phyloP scores from a whole-genome alignment of 306 rosid genomes.

The Trifolium pratense region DNA sequence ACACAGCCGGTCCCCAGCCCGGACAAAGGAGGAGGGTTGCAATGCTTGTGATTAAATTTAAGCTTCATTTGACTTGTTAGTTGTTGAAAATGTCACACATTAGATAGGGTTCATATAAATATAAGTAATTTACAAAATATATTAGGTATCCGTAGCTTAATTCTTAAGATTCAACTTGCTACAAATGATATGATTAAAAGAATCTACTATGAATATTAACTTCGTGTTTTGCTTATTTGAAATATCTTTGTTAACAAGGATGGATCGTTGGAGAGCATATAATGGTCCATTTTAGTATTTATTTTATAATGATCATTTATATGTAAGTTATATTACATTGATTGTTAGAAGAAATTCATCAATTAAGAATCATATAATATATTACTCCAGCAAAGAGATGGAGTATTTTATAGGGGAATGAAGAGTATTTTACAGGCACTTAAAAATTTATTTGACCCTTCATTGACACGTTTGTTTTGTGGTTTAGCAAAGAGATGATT shows the following conservation, averaged over 20 bases:
- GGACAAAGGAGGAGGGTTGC: slow-evolving; percentile 73
- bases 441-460: background rate
- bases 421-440: background rate
- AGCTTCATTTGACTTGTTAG: background rate
- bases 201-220: background rate
- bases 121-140: too few species aligned
- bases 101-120: background rate
- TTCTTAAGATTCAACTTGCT: background rate
- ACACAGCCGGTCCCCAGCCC: slow-evolving; percentile 84
- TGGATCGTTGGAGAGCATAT: background rate
- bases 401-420: background rate
- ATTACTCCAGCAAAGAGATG: too few species aligned
- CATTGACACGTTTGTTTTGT: background rate
- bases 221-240: slow-evolving; percentile 3
- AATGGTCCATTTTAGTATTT: background rate
- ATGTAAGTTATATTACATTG: background rate
- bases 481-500: background rate
- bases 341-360: background rate
- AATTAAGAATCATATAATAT: background rate
- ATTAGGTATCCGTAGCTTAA: background rate
- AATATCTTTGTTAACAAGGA: background rate
- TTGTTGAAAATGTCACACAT: background rate
- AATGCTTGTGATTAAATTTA: slow-evolving; percentile 6
- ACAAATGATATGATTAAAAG: background rate
- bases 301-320: background rate